Evolutionary conservation across 306 rosid species (phyloP).

Genomic region (Acacia crassicarpa): DNA sequence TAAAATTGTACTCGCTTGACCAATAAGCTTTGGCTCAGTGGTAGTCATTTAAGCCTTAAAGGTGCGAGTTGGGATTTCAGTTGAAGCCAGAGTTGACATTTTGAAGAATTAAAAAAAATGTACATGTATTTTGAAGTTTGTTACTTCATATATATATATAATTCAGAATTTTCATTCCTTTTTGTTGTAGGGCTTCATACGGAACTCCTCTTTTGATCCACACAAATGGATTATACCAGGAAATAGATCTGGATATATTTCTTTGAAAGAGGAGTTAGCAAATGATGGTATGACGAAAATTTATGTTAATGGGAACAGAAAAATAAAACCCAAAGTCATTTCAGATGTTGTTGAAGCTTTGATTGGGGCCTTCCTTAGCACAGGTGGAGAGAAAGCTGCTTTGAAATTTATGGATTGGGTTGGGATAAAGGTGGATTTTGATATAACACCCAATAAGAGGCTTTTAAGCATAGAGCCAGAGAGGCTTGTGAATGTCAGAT

Average conservation of each 20-base stretch:
- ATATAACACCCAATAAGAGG: conserved; percentile 45
- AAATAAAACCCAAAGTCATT: conserved; percentile 52
- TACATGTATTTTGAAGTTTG: not conserved
- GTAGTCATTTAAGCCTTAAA: not conserved
- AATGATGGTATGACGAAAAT: conserved; percentile 17
- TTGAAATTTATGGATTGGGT: conserved; percentile 65
- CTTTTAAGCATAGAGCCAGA: conserved; percentile 37
- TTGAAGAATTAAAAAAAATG: not conserved
- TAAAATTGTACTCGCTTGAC: not conserved
- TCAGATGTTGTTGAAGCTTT: conserved; percentile 95
- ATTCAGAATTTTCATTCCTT: conserved; percentile 10
- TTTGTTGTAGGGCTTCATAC: conserved; percentile 75
- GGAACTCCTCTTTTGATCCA: conserved; percentile 63
- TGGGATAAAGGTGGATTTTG: conserved; percentile 65
- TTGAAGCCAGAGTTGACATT: not conserved
- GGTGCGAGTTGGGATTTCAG: not conserved
- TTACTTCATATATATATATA: not conserved
- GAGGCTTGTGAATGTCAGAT: conserved; percentile 48
- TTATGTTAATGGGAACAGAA: conserved; percentile 47
- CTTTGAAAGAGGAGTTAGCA: conserved; percentile 43
- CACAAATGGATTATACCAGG: conserved; percentile 73
- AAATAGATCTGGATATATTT: conserved; percentile 25
- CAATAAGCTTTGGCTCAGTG: not conserved
- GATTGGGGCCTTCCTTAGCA: conserved; percentile 81
- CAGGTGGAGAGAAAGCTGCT: conserved; percentile 74